phyloP scores from a whole-genome alignment of 345 rosid genomes.

The Corymbia maculata region DNA sequence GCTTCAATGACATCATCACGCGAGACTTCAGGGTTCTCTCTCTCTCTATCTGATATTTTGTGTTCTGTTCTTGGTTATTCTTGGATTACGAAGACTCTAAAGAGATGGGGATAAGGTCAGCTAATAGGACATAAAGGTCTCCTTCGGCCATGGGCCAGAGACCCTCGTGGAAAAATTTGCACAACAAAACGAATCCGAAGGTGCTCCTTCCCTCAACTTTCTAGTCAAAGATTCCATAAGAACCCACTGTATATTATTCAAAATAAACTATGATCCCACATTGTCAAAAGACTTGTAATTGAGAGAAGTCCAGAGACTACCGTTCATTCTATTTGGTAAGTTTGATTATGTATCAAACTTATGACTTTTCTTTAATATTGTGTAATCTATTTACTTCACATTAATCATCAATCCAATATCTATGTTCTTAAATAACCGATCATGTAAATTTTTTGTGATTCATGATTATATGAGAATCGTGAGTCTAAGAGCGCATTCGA shows the following conservation, averaged over 20 bases:
- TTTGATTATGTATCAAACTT: too few species aligned
- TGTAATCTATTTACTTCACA: too few species aligned
- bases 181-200: not conserved
- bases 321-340: too few species aligned
- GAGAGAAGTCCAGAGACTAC: not conserved
- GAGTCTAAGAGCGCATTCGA: not conserved
- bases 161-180: not conserved
- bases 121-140: not conserved
- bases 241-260: not conserved
- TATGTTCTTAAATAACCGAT: not conserved
- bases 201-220: not conserved
- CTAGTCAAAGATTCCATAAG: not conserved
- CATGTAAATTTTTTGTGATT: not conserved
- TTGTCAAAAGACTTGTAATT: not conserved
- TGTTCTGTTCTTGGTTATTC: not conserved
- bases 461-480: not conserved
- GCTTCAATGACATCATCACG: slow-evolving; percentile 67
- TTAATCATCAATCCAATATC: accelerated
- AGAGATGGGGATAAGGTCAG: not conserved
- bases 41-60: not conserved
- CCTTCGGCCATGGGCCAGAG: not conserved
- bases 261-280: not conserved
- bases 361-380: not conserved
- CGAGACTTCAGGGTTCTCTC: slow-evolving; percentile 53
- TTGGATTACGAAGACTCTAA: not conserved